Evolutionary conservation across 1,284 basidiomycete genomes (phyloP), one percentile per base, ranked within the genome.

Genomic region (Leccinum pallidistipes): DNA sequence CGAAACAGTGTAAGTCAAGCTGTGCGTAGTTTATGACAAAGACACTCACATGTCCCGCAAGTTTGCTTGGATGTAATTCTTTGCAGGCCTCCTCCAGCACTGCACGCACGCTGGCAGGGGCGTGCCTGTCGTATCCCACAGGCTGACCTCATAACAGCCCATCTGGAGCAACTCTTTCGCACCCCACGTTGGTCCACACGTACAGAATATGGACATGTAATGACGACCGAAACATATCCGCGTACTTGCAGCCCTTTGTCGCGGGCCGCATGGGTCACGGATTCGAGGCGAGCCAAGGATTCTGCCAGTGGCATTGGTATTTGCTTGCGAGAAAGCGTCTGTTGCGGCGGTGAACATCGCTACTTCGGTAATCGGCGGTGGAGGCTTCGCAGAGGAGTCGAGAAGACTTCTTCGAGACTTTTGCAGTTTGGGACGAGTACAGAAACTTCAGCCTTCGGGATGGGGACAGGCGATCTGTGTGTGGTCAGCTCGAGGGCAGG

Each of bases 81-180:
- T 82, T 84, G 68, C 84, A 81, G 9, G 79, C 24, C 3, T 24
- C 24, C 24, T 24, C 24, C 24, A 24, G 24, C 24, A 24, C 3
- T 24, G 24, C 78, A 16, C 80, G 74, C 61, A 96, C 84, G 21
- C 83, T 83, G 16, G 79, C 34, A 98, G 77, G 65, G 24, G 24
- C 24, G 4, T 27, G 24, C 24, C 24, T 24, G 3, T 24, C 3
- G 24, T 24, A 24, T 24, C 24, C 24, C 24, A 2, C 24, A 24
- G 24, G 24, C 90, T 92, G 56, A 98, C 86, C 72, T 98, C 93
- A 76, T 97, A 97, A 72, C 94, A 97, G 0, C 95, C 96, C 91
- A 97, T 95, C 61, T 94, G 86, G 5, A 88, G 67, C 27, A 98
- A 75, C 65, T 84, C 85, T 88, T 83, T 51, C 87, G 82, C 8